Conservation (phyloP, 1,284 basidiomycete genomes). For the Leucoagaricus sp. region DNA sequence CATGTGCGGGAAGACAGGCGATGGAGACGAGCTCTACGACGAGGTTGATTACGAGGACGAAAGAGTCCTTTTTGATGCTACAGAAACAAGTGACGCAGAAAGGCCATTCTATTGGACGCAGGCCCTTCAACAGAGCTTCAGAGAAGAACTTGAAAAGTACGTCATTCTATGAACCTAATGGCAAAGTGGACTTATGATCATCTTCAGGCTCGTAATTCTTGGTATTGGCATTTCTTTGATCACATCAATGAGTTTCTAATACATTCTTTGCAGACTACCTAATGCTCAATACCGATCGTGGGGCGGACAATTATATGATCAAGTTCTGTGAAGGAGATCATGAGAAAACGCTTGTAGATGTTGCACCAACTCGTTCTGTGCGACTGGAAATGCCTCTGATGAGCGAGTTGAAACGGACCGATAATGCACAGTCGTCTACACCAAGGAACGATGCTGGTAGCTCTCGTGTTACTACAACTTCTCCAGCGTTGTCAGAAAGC, state of each 20-base stretch:
- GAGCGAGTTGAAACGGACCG: constrained; percentile 60
- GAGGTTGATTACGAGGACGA: constrained; percentile 68
- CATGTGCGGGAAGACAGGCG: constrained; percentile 79
- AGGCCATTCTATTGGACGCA: constrained; percentile 82
- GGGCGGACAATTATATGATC: constrained; percentile 88
- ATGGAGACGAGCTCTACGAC: constrained; percentile 67
- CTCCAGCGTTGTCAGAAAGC: constrained; percentile 32
- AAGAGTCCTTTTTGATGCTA: constrained; percentile 60
- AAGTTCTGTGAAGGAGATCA: constrained; percentile 80
- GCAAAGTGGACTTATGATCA: constrained; percentile 13
- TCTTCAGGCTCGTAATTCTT: constrained; percentile 75
- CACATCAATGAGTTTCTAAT: neutral
- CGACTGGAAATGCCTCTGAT: constrained; percentile 68
- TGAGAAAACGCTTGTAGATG: constrained; percentile 72
- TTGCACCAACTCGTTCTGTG: constrained; percentile 70
- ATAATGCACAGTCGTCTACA: constrained; percentile 40
- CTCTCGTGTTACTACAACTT: constrained; percentile 30
- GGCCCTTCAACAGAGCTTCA: constrained; percentile 75
- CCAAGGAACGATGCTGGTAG: constrained; percentile 34
- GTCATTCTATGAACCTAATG: constrained; percentile 20
- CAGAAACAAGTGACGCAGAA: constrained; percentile 51
- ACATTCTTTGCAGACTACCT: constrained; percentile 62
- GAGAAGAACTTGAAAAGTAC: constrained; percentile 86
- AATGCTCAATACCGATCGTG: constrained; percentile 87
- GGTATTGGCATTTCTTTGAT: constrained; percentile 41